phyloP scores from a whole-genome alignment of 768 basidiomycete species.

The Thelephora ganbajun region DNA sequence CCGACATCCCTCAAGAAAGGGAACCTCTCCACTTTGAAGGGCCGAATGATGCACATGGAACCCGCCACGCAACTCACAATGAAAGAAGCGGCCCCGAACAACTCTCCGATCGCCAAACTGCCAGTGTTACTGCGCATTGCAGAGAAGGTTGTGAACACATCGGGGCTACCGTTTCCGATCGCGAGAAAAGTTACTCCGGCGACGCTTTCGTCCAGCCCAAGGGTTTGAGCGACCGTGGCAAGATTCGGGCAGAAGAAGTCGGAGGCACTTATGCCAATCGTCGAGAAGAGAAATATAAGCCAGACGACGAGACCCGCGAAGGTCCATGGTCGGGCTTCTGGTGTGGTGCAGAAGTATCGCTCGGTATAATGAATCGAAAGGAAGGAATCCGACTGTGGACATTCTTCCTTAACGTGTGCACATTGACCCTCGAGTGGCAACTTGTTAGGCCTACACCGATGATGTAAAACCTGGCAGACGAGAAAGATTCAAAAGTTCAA shows the following conservation, averaged over 20 bases:
- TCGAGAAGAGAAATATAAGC: constrained; percentile 89
- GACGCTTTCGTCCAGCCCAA: constrained; percentile 84
- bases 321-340: constrained; percentile 37
- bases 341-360: constrained; percentile 55
- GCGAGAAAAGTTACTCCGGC: constrained; percentile 96
- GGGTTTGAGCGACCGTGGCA: constrained; percentile 70
- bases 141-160: constrained; percentile 91
- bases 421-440: constrained; percentile 47
- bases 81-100: constrained; percentile 91
- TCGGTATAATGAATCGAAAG: constrained; percentile 58
- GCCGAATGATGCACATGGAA: constrained; percentile 94
- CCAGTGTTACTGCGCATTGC: constrained; percentile 81
- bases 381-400: constrained; percentile 46
- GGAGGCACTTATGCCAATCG: constrained; percentile 86
- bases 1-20: constrained; percentile 90
- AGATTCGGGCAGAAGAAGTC: constrained; percentile 98
- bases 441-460: constrained; percentile 54
- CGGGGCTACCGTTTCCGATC: constrained; percentile 94
- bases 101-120: constrained; percentile 84
- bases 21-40: constrained; percentile 68
- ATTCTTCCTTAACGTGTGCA: constrained; percentile 41
- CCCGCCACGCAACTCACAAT: constrained; percentile 95
- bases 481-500: not conserved
- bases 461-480: not conserved
- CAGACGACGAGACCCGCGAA: constrained; percentile 60